Percentiles rank a stretch among this genome's conserved stretches.
Evolutionary conservation across 371 early-diverging fungal genomes (phyloP).

Genomic region (Mortierella sp.): DNA sequence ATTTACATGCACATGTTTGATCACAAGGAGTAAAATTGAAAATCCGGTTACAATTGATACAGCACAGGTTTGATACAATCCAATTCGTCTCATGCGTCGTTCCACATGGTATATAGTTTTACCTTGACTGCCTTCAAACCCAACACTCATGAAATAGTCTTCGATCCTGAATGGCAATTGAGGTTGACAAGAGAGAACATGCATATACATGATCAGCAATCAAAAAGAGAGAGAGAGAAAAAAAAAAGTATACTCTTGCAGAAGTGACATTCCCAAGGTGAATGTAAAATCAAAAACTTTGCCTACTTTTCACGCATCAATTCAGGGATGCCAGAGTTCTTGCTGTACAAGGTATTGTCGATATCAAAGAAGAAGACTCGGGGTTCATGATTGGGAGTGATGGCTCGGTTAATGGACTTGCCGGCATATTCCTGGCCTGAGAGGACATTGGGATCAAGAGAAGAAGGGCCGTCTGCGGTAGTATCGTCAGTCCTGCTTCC

Average conservation of each 20-base stretch:
- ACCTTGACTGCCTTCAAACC: conserved; percentile 24
- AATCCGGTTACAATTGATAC: neutral
- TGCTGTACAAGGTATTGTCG: conserved; percentile 87
- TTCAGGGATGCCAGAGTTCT: conserved; percentile 66
- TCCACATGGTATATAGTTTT: neutral
- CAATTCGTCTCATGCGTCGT: too few relatives aligned
- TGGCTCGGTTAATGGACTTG: conserved; percentile 25
- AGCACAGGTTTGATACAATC: too few relatives aligned
- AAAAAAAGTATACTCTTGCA: too few relatives aligned
- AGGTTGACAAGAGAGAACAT: neutral
- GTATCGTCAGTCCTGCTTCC: conserved; percentile 1
- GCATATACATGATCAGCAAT: neutral
- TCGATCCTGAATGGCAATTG: conserved; percentile 22
- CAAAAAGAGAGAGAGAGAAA: too few relatives aligned
- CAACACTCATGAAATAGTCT: conserved; percentile 33
- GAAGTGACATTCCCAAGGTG: too few relatives aligned
- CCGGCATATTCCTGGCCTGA: conserved; percentile 20
- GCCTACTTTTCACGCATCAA: conserved; percentile 73
- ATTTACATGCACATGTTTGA: neutral
- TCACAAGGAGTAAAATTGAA: too few relatives aligned
- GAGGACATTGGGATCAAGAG: conserved; percentile 19
- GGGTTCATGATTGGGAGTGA: conserved; percentile 54
- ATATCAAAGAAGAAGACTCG: conserved; percentile 87
- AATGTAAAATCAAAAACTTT: neutral
- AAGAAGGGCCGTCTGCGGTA: conserved; percentile 13